Conservation (phyloP, 352 stramenopile genomes). For the Globisporangium megalacanthum region DNA sequence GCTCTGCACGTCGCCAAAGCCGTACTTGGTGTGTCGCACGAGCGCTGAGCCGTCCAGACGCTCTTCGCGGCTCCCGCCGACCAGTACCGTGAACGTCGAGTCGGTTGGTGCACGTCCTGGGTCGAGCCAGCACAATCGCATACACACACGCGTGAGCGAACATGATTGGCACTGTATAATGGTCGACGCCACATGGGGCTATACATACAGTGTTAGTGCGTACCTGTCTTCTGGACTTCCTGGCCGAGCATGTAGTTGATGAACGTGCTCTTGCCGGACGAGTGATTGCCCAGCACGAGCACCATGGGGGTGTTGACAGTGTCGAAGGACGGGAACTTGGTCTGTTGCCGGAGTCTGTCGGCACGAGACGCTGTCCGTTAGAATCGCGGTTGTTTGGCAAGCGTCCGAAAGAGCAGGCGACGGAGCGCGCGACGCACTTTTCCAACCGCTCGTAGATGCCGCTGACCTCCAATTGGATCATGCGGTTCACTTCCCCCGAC, state of each 20-base stretch:
- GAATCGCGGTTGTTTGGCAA: neutral
- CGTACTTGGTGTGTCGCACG: constrained; percentile 61
- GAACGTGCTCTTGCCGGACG: constrained; percentile 82
- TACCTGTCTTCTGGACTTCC: constrained; percentile 75
- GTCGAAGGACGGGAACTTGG: constrained; percentile 77
- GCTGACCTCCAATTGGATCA: constrained; percentile 76
- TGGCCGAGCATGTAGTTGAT: constrained; percentile 87
- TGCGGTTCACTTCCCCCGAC: constrained; percentile 77
- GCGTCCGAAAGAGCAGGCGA: neutral
- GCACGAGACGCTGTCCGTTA: neutral
- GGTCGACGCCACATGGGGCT: neutral
- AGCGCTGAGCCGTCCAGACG: constrained; percentile 74
- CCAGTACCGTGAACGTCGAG: constrained; percentile 80
- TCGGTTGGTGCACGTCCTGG: constrained; percentile 65
- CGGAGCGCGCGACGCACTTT: constrained; percentile 11
- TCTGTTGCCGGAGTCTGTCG: constrained; percentile 44
- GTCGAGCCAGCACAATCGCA: neutral
- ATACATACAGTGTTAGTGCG: neutral
- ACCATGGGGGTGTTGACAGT: constrained; percentile 81
- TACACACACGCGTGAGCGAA: too few species aligned
- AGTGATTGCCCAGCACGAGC: constrained; percentile 82
- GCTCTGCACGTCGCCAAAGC: constrained; percentile 74
- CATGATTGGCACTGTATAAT: neutral
- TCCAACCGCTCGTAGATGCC: constrained; percentile 70
- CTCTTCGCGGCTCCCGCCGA: constrained; percentile 61